Percentiles rank a stretch among this genome's conserved stretches.
phyloP scores from a whole-genome alignment of 2,329 filamentous ascomycete genomes.

The Myriosclerotinia scirpicola region DNA sequence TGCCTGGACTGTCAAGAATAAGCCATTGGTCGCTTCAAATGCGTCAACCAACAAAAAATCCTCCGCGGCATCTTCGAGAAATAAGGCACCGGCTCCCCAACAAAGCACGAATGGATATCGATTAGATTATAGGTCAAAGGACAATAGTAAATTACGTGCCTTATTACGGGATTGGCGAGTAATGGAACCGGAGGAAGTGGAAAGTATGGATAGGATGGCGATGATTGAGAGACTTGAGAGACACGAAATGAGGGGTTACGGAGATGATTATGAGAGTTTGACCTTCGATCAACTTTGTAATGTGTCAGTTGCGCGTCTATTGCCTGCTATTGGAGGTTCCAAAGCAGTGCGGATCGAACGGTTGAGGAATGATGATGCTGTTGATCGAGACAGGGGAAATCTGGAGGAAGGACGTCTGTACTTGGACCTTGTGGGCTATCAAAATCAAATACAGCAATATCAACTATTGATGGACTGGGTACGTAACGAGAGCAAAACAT shows the following conservation, averaged over 20 bases:
- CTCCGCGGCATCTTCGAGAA: not conserved
- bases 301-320: too few species aligned
- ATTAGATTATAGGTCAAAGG: not conserved
- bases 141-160: not conserved
- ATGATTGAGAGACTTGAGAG: slow-evolving; percentile 3
- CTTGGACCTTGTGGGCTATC: too few species aligned
- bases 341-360: too few species aligned
- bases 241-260: slow-evolving; percentile 3
- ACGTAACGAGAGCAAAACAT: too few species aligned
- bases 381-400: too few species aligned
- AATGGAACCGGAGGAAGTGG: not conserved
- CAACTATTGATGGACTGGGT: too few species aligned
- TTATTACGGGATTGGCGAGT: slow-evolving; percentile 3
- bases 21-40: not conserved
- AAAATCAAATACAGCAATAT: too few species aligned
- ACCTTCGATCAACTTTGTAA: too few species aligned
- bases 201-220: not conserved
- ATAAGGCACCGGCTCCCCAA: not conserved
- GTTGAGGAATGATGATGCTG: too few species aligned
- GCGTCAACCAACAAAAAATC: not conserved
- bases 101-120: not conserved
- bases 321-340: too few species aligned
- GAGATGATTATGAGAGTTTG: not conserved
- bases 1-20: not conserved
- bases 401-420: too few species aligned